Evolutionary conservation across 495 filamentous ascomycete species (phyloP), one percentile per base, ranked within the genome.

Genomic region (Lasiosphaeris hirsuta): DNA sequence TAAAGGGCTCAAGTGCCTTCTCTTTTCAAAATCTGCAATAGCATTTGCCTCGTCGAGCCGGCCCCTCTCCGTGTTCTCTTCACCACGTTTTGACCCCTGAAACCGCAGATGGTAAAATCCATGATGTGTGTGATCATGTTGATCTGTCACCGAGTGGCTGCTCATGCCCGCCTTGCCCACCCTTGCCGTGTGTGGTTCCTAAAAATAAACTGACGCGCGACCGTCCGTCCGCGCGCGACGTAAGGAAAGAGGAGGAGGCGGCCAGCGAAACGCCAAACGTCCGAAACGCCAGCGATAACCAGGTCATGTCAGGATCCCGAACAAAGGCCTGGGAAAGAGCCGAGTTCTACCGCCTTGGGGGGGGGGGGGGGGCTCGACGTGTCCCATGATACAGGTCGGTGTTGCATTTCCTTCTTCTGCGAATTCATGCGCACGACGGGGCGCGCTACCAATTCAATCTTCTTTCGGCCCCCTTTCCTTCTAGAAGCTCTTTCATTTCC

Each of bases 401-500:
- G 49, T 51, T 35, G 18, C 33, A 13, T 49, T 49, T 49, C 14
- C 10, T 18, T 18, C 19, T 3, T 49, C 17, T n/a, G n/a, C 36
- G 6, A 51, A 51, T 39, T 51, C 49, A 51, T 51, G 49, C 49
- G 49, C 36, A 14, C n/a, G 36, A 17, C 17, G 30, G 15, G 36
- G 18, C 49, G 7, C 49, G 15, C n/a, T 40, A 30, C 23, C 2
- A 30, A 30, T 30, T 30, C 23, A 30, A 30, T 30, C 23, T 30
- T 30, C 5, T 30, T 30, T 30, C 23, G 23, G 23, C 36, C 14
- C 34, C 30, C 34, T 8, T 9, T 14, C 19, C 44, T 51, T 51
- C 49, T 51, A 40, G 49, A 51, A 51, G 49, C 23, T 30, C 49
- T 51, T 19, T 51, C 49, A 51, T 51, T 51, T 51, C 49, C 49